Conservation (phyloP, 768 basidiomycete genomes). For the Pilatotrama ljubarskyi region DNA sequence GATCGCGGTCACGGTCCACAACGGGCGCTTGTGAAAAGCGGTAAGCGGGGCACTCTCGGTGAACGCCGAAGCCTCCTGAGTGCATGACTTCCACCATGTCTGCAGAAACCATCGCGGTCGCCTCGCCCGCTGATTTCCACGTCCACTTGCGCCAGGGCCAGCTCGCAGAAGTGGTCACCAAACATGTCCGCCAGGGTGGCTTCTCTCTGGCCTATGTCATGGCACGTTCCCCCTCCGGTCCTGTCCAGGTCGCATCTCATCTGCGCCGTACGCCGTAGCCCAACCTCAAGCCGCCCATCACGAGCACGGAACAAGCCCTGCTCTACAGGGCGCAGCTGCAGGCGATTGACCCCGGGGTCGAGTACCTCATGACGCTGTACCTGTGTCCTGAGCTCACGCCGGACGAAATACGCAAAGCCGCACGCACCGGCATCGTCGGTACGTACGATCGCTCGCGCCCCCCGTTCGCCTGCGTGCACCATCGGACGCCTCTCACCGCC, state of each 20-base stretch:
- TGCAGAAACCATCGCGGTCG: conserved; percentile 41
- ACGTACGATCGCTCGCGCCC: conserved; percentile 24
- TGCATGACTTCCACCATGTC: conserved; percentile 28
- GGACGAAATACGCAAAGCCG: conserved; percentile 87
- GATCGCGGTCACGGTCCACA: no score
- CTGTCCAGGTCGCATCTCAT: neutral
- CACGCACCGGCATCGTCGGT: conserved; percentile 76
- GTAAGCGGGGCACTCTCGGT: no score
- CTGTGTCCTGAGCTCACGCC: conserved; percentile 90
- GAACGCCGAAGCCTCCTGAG: neutral
- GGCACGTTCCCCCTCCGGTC: conserved; percentile 47
- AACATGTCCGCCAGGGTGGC: conserved; percentile 88
- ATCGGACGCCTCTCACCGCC: neutral
- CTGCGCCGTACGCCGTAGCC: conserved; percentile 53
- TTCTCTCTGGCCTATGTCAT: conserved; percentile 94
- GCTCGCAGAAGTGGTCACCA: conserved; percentile 79
- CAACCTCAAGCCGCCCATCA: conserved; percentile 89
- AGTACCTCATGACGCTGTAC: conserved; percentile 96
- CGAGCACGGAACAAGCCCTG: conserved; percentile 75
- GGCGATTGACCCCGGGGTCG: conserved; percentile 69
- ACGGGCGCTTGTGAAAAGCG: no score
- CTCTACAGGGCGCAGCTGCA: conserved; percentile 77
- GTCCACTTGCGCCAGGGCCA: conserved; percentile 92
- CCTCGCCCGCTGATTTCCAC: conserved; percentile 89
- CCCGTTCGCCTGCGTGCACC: neutral